Evolutionary conservation across 2,329 filamentous ascomycete genomes (phyloP), one percentile per base, ranked within the genome.

Genomic region (Rosellinia necatrix): DNA sequence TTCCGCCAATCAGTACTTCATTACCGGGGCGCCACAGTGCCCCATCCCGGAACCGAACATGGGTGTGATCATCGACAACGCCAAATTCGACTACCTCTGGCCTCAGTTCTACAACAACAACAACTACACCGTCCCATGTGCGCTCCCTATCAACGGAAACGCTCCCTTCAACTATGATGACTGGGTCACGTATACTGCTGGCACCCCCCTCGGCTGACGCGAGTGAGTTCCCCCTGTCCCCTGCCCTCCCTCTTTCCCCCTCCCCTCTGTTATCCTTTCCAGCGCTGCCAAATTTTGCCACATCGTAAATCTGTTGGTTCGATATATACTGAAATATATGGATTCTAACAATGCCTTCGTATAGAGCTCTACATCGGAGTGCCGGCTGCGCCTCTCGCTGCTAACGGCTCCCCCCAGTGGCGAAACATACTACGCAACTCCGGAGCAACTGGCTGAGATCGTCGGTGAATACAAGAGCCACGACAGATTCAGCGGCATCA

Each of bases 101-200:
- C 67, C 78, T 15, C 77, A 80, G 62, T 79, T 78, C 66, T 79
- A 79, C 70, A 79, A 79, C 67, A 80, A 79, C 64, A 66, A 66
- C 53, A 66, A 66, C 47, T 65, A 65, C 60, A 66, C 65, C 0
- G 53, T 56, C 24, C 68, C 70, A 0, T 66, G 61, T 24, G 78
- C 76, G 59, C 70, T 72, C 19, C 73, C 72, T 15, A 48, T 65
- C 29, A 69, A 68, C 44, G 60, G 49, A 10, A 67, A 64, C 38
- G 65, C 61, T 8, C 65, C 65, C 37, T 74, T 73, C 66, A 76
- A 76, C 70, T 76, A 72, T 32, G 61, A 70, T 27, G 44, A 53
- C 1, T 76, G 74, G 74, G 66, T 69, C n/a, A 9, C 22, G 2
- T 70, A 68, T 55, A 68, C 75, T 6, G 55, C 61, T 21, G 38